Evolutionary conservation across 2,329 filamentous ascomycete genomes (phyloP).

Genomic region (Aspergillus jensenii): DNA sequence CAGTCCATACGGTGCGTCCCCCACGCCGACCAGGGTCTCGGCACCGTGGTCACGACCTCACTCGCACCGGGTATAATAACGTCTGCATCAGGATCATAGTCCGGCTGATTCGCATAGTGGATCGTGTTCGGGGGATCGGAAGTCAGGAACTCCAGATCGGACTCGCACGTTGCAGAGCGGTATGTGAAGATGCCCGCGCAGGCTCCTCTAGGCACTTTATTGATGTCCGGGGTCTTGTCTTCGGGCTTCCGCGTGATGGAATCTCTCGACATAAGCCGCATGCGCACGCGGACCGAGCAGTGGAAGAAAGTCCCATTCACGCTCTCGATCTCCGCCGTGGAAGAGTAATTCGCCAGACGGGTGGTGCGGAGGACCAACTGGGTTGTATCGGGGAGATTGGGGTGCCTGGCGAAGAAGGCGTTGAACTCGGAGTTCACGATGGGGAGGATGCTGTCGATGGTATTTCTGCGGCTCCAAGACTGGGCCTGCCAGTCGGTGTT

Average conservation of each 20-base stretch:
- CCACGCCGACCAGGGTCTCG: conserved; percentile 42
- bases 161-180: conserved; percentile 47
- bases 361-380: conserved; percentile 50
- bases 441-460: conserved; percentile 36
- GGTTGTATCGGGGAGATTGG: conserved; percentile 28
- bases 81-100: conserved; percentile 38
- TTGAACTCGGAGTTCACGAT: conserved; percentile 50
- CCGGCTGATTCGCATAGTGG: conserved; percentile 45
- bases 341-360: conserved; percentile 44
- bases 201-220: conserved; percentile 37
- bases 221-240: not conserved
- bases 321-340: conserved; percentile 51
- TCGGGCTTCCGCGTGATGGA: not conserved
- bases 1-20: conserved; percentile 44
- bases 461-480: conserved; percentile 45
- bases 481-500: conserved; percentile 44
- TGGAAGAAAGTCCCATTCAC: conserved; percentile 45
- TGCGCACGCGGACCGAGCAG: conserved; percentile 49
- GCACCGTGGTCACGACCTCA: conserved; percentile 25
- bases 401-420: conserved; percentile 43
- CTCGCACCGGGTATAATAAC: conserved; percentile 34
- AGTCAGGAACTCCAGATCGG: conserved; percentile 56
- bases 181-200: conserved; percentile 55
- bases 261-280: conserved; percentile 39
- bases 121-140: conserved; percentile 44